Base-by-base conservation (phyloP, 768 basidiomycete species). In the Hysterangium stoloniferum region DNA sequence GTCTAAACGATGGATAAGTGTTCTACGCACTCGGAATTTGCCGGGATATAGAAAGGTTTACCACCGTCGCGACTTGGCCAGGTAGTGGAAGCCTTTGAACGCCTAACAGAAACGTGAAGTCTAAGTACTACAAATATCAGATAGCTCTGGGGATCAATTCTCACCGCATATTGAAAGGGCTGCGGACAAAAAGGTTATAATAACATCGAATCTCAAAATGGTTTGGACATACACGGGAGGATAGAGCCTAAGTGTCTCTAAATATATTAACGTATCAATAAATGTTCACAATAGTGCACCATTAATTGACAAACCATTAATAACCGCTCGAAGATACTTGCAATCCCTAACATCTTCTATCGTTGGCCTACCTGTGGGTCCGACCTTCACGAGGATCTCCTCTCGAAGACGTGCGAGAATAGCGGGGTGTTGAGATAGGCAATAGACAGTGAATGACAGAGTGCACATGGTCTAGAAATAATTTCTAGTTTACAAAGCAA, bases 311-410 rank as follows among this genome's bases (percentile, higher is more conserved):
- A 38, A 40, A 60, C 67, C 68, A 37, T 69, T 70, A 46, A 70
- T 59, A 24, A 69, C 62, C 2, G 68, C 65, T 20, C 78, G 67
- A 13, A 83, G 61, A 54, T 75, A 83, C 59, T 78, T 81, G 77
- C 82, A 78, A 4, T 76, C 76, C 24, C 68, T 67, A 56, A 83
- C 72, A 54, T 80, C 75, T 37, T 77, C 75, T 49, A 61, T 65
- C 11, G 60, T 63, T 0, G 69, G 69, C 19, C 58, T 45, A 9
- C 59, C 59, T 0, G 48, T 50, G 1, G 55, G 57, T 0, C 66
- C 66, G 9, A 68, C 61, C 32, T 54, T 59, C 6, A 57, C 55
- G 11, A 70, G 24, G 22, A 71, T 58, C 43, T 71, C 70, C 20
- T 58, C 58, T 8, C 67, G 59, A 6, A 71, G 58, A 8, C 62